Percentiles rank a stretch among this genome's conserved stretches.
Evolutionary conservation across 1,284 basidiomycete species (phyloP).

Genomic region (Takashimella koratensis): DNA sequence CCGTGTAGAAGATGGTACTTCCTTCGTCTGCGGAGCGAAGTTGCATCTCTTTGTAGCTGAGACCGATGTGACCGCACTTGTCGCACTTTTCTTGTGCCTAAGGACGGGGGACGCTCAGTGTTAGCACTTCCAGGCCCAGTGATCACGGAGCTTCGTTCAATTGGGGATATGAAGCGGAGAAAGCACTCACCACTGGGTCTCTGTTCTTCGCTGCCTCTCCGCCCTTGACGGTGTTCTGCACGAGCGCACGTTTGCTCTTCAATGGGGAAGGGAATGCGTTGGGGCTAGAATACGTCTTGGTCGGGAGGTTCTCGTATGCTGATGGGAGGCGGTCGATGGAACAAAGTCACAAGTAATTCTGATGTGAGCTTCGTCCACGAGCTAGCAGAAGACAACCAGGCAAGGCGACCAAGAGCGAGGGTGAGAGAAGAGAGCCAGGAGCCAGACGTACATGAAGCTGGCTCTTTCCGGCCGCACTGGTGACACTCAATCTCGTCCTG

Average conservation of each 20-base stretch:
- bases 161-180: neutral
- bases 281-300: conserved; percentile 84
- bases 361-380: too few relatives aligned
- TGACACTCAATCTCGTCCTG: conserved; percentile 75
- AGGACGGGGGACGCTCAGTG: neutral
- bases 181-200: conserved; percentile 56
- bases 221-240: conserved; percentile 77
- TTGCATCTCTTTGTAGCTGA: conserved; percentile 54
- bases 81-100: conserved; percentile 92
- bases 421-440: neutral
- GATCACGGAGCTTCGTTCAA: neutral
- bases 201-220: conserved; percentile 66
- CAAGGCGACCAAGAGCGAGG: neutral
- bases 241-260: conserved; percentile 78
- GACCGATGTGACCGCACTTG: conserved; percentile 71
- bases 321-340: too few relatives aligned
- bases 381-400: too few relatives aligned
- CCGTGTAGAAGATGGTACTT: conserved; percentile 64
- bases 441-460: conserved; percentile 69
- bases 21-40: conserved; percentile 86
- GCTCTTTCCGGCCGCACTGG: conserved; percentile 81
- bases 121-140: neutral
- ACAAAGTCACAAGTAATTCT: too few relatives aligned
- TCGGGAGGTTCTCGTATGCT: conserved; percentile 93
- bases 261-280: conserved; percentile 91